These are phyloP conservation scores for Salvia rosmarinus DNA, from an alignment of 257 asterid species.

Conservation along the genomic window DNA sequence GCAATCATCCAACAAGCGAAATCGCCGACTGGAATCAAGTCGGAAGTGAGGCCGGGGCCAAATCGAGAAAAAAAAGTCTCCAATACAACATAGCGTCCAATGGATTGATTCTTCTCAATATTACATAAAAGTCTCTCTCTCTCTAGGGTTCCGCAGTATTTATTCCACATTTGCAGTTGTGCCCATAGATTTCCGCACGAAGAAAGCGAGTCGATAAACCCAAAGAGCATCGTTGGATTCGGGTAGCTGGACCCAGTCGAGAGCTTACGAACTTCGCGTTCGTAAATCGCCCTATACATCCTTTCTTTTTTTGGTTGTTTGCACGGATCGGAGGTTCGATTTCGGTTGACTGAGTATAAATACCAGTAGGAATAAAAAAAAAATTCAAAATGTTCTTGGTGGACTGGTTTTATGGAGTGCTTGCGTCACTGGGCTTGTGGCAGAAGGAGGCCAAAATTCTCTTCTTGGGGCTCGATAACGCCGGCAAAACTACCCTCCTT, in stretches of 20 bases:
- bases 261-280: constrained; percentile 14
- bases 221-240: neutral
- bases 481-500: constrained; percentile 87
- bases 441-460: constrained; percentile 90
- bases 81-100: neutral
- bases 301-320: neutral
- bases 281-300: constrained; percentile 23
- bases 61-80: neutral
- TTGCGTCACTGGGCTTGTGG: constrained; percentile 85
- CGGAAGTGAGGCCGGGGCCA: too few relatives aligned
- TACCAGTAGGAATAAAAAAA: neutral
- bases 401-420: constrained; percentile 85
- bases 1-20: too few relatives aligned
- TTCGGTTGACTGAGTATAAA: neutral
- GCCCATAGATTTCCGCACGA: neutral
- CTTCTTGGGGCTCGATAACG: constrained; percentile 83
- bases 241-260: constrained; percentile 1
- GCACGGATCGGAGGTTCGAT: constrained; percentile 31
- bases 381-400: constrained; percentile 58
- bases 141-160: constrained; percentile 34
- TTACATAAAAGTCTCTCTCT: neutral
- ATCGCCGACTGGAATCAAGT: too few relatives aligned
- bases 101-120: neutral
- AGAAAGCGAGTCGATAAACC: neutral
- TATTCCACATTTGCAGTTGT: neutral